Conservation (phyloP, 129 eudicot species). For the Artemisia argyi region DNA sequence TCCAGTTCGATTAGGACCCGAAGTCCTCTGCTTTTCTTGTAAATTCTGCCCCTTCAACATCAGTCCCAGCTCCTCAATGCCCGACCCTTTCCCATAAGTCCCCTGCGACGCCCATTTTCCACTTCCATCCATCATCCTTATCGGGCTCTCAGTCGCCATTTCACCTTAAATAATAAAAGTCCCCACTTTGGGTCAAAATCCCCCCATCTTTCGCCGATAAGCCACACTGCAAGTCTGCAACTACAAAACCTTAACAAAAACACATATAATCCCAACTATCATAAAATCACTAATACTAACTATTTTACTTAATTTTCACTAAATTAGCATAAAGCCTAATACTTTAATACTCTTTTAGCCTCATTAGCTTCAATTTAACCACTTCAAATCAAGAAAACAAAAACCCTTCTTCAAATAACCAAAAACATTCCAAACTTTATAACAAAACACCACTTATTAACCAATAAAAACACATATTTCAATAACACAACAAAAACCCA, state of each 20-base stretch:
- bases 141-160: conserved; percentile 87
- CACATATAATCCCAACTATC: conserved; percentile 6
- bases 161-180: conserved; percentile 15
- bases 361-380: conserved; percentile 3
- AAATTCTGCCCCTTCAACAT: conserved; percentile 49
- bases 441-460: not conserved
- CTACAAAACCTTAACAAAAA: conserved; percentile 17
- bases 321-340: conserved; percentile 5
- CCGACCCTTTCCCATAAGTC: conserved; percentile 13
- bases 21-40: conserved; percentile 46
- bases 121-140: conserved; percentile 52
- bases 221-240: conserved; percentile 3
- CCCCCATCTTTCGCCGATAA: conserved; percentile 2
- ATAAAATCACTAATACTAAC: conserved; percentile 5
- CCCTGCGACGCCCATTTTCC: conserved; percentile 53
- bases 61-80: conserved; percentile 54
- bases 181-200: conserved; percentile 10
- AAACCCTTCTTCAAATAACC: conserved; percentile 22
- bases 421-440: conserved; percentile 35
- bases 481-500: conserved; percentile 8
- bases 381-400: conserved; percentile 19
- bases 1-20: conserved; percentile 63
- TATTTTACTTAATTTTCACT: not conserved
- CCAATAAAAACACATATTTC: conserved; percentile 21
- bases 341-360: conserved; percentile 1